A percentile compares a stretch with the other conserved stretches of the same genome.
These are phyloP conservation scores for Fusarium robinianum DNA, from an alignment of 2,329 filamentous ascomycete genomes.

Conservation along the genomic window DNA sequence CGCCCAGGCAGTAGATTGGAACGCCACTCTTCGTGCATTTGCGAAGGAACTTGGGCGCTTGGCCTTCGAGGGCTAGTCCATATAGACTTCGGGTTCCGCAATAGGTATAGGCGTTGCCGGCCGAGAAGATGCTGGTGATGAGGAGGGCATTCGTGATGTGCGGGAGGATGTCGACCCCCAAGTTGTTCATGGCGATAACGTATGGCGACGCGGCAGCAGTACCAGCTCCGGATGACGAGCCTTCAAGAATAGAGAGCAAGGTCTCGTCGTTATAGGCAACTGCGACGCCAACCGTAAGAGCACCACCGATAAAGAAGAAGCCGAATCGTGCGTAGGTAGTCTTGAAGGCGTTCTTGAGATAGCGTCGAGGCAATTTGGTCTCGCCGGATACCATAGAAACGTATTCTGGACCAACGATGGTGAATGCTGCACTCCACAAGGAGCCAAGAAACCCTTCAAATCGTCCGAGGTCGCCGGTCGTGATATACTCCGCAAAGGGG, in stretches of 20 bases:
- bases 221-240: conserved; percentile 31
- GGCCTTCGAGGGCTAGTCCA: conserved; percentile 53
- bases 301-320: conserved; percentile 22
- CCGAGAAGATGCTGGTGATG: conserved; percentile 47
- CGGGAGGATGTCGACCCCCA: conserved; percentile 56
- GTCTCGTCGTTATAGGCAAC: conserved; percentile 66
- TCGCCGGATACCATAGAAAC: conserved; percentile 42
- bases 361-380: conserved; percentile 19
- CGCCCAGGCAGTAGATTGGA: conserved; percentile 59
- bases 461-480: conserved; percentile 14
- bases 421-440: conserved; percentile 47
- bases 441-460: conserved; percentile 20
- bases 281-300: conserved; percentile 60
- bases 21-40: conserved; percentile 64
- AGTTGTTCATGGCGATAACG: conserved; percentile 62
- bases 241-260: conserved; percentile 54
- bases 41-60: conserved; percentile 55
- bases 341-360: conserved; percentile 23
- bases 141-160: conserved; percentile 59
- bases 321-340: conserved; percentile 19
- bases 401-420: conserved; percentile 68
- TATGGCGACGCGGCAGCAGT: conserved; percentile 62
- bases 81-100: conserved; percentile 53
- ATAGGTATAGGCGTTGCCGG: conserved; percentile 55
- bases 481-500: conserved; percentile 17